phyloP scores from a whole-genome alignment of 306 rosid species.

The Prunus kanzakura region DNA sequence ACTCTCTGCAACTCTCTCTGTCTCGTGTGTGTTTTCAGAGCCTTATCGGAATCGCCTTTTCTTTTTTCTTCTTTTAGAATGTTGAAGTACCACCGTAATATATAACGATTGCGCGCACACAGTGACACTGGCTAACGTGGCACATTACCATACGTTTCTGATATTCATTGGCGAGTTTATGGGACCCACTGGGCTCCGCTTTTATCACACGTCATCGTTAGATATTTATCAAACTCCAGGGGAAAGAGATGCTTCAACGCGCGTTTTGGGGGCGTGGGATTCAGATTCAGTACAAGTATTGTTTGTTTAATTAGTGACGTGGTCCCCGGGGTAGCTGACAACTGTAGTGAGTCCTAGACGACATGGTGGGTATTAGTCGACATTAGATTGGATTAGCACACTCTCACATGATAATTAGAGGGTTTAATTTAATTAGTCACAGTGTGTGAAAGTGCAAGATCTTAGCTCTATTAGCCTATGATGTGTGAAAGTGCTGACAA shows the following conservation, averaged over 20 bases:
- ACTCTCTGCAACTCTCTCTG: not conserved
- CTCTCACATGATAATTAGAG: not conserved
- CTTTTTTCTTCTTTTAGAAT: not conserved
- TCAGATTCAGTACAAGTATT: too few relatives aligned
- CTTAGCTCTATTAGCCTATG: not conserved
- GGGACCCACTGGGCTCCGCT: constrained; percentile 29
- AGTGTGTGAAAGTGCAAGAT: not conserved
- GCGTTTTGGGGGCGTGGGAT: constrained; percentile 21
- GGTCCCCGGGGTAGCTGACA: constrained; percentile 32
- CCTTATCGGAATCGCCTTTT: not conserved
- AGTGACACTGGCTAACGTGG: constrained; percentile 36
- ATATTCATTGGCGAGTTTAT: constrained; percentile 15
- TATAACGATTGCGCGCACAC: constrained; percentile 30
- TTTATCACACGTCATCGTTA: constrained; percentile 42
- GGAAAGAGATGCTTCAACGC: constrained; percentile 16
- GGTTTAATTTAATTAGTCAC: not conserved
- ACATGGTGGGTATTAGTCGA: not conserved
- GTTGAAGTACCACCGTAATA: constrained; percentile 29
- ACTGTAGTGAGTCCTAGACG: constrained; percentile 3
- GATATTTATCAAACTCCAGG: constrained; percentile 41
- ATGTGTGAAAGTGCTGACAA: not conserved
- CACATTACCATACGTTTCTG: constrained; percentile 11
- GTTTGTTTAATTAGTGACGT: not conserved
- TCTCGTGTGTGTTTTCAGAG: not conserved
- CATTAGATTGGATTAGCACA: constrained; percentile 9